Conservation (phyloP, 2,329 filamentous ascomycete genomes). For the Sporothrix sp. region DNA sequence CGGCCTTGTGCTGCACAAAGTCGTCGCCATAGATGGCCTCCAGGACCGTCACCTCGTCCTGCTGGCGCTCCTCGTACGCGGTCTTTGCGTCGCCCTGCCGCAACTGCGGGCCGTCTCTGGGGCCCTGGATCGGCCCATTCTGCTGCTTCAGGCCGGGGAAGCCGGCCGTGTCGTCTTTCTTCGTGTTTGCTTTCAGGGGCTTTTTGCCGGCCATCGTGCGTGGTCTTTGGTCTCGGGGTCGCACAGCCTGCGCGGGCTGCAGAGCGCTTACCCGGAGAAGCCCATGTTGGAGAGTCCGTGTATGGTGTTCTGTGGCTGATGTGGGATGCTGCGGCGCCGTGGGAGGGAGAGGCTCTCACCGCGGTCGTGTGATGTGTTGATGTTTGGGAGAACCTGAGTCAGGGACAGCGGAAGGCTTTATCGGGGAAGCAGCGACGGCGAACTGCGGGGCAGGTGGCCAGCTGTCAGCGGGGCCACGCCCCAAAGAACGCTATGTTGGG, state of each 20-base stretch:
- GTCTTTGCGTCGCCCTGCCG: slow-evolving; percentile 34
- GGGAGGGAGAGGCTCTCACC: no score
- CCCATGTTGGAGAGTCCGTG: slow-evolving; percentile 26
- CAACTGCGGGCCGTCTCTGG: neutral
- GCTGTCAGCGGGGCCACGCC: neutral
- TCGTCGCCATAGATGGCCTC: slow-evolving; percentile 86
- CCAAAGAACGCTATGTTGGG: neutral
- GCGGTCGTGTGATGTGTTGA: neutral
- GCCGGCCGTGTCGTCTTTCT: slow-evolving; percentile 36
- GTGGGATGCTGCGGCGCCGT: no score
- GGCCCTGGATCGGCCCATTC: neutral
- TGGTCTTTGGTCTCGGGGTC: slow-evolving; percentile 16
- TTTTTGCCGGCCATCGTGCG: slow-evolving; percentile 46
- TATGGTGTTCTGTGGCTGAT: no score
- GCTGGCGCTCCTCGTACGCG: slow-evolving; percentile 74
- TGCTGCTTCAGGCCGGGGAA: slow-evolving; percentile 40
- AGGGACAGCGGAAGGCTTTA: slow-evolving; percentile 4
- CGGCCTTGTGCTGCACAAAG: slow-evolving; percentile 63
- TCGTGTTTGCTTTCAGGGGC: slow-evolving; percentile 27
- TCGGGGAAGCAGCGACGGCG: slow-evolving; percentile 4
- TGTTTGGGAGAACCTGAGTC: slow-evolving; percentile 6
- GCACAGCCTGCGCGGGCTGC: slow-evolving; percentile 44
- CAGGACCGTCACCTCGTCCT: slow-evolving; percentile 77
- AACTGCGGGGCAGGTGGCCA: slow-evolving; percentile 3
- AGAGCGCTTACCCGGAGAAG: slow-evolving; percentile 35